These are phyloP conservation scores for Rhododendron mucronatum DNA, from an alignment of 148 eudicot species.

Conservation along the genomic window DNA sequence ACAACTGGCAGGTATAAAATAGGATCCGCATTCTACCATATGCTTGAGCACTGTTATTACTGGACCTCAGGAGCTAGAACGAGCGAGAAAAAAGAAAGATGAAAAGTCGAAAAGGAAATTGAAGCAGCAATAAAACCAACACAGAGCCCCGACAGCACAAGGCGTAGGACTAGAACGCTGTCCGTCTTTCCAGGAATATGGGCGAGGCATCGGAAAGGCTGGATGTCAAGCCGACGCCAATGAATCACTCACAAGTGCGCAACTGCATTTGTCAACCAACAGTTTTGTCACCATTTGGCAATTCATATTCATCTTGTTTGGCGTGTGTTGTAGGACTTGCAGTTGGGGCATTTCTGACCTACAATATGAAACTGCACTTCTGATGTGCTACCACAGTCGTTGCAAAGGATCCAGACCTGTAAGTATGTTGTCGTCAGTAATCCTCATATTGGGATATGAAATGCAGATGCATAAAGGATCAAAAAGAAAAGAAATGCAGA, in stretches of 20 bases:
- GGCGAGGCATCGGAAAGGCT: not conserved
- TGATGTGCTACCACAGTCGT: conserved; percentile 70
- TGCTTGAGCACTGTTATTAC: not conserved
- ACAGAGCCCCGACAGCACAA: conserved; percentile 7
- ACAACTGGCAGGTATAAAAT: not conserved
- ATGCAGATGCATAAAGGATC: not conserved
- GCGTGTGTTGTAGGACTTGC: conserved; percentile 90
- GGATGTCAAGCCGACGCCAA: not conserved
- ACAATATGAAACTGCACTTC: conserved; percentile 66
- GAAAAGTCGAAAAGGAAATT: not conserved
- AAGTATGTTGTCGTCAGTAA: not conserved
- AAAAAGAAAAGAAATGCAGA: not conserved
- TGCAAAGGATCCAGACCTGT: conserved; percentile 82
- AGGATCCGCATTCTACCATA: not conserved
- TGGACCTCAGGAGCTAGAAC: not conserved
- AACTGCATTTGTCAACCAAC: not conserved
- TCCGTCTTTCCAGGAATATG: not conserved
- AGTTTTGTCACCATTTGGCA: not conserved
- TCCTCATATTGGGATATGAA: not conserved
- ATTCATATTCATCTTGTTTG: conserved; percentile 38
- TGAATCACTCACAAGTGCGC: not conserved
- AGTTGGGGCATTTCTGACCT: conserved; percentile 72
- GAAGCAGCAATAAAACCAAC: not conserved
- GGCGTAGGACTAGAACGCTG: not conserved
- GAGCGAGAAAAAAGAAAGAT: not conserved